phyloP scores from a whole-genome alignment of 257 asterid genomes.

The Orobanche coerulescens region DNA sequence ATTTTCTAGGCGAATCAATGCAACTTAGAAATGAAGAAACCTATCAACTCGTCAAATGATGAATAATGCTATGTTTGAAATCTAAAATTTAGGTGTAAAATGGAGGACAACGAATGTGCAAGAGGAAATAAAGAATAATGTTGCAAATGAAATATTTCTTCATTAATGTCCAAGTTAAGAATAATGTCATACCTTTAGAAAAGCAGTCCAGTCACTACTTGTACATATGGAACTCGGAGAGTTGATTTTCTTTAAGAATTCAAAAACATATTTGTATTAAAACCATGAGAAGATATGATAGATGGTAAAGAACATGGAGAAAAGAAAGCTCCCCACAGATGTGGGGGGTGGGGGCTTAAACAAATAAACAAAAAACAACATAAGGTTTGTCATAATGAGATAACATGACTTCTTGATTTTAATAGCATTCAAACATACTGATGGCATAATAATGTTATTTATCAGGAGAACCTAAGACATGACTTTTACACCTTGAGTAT shows the following conservation, averaged over 20 bases:
- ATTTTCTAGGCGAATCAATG: background rate
- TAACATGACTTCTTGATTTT: background rate
- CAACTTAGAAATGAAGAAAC: constrained; percentile 3
- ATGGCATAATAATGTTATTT: constrained; percentile 19
- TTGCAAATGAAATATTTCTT: background rate
- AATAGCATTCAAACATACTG: constrained; percentile 9
- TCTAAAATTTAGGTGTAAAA: background rate
- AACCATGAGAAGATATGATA: constrained; percentile 10
- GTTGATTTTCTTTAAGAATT: constrained; percentile 68
- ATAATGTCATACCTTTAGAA: constrained; percentile 64
- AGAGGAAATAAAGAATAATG: background rate
- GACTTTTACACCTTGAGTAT: constrained; percentile 63
- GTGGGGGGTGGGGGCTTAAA: background rate
- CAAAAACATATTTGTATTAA: constrained; percentile 20
- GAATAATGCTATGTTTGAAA: background rate
- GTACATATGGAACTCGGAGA: constrained; percentile 83
- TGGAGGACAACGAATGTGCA: background rate
- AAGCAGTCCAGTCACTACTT: constrained; percentile 78
- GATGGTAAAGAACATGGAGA: constrained; percentile 14
- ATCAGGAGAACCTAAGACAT: constrained; percentile 16
- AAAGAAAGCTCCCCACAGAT: constrained; percentile 4
- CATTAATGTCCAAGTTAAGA: background rate
- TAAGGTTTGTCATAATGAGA: constrained; percentile 8
- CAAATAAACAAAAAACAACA: background rate
- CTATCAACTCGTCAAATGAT: constrained; percentile 8